Base-by-base conservation (phyloP, 2,329 filamentous ascomycete genomes). In the Cephalotrichum gorgonifer region DNA sequence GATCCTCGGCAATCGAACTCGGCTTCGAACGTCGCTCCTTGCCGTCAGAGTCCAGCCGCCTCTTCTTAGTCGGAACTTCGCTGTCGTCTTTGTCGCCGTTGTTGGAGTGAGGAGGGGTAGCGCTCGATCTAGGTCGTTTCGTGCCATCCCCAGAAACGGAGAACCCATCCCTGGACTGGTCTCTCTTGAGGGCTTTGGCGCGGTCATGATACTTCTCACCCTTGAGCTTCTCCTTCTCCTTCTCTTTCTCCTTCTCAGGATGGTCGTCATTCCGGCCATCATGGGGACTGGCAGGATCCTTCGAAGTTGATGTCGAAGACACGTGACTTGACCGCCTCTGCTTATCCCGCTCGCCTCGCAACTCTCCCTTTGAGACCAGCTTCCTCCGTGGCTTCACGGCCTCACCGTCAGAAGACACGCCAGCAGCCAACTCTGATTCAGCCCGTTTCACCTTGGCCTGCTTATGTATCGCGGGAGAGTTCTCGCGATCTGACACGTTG, bases 301-400 rank as follows among this genome's bases (percentile, higher is more conserved):
- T 75, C 25, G 73, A 53, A 3, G 70, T 70, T 4, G 78, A 79
- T 27, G 73, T 65, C 42, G 68, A 79, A 2, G 79, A 81, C 0
- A 67, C 72, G 64, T 81, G 65, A 58, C 78, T 82, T 42, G 74
- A 68, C 6, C 79, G 75, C 17, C 78, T 69, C 54, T 80, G 75
- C 59, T 75, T 76, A 48, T 79, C 74, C 17, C 75, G 69, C 57
- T 80, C 76, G 9, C 75, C 76, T 52, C 79, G 77, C 35, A 82
- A 62, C 50, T 83, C 80, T 47, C 74, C 75, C 31, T 80, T 80
- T 1, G 80, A 83, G 20, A 84, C 71, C 11, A 85, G 69, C 57
- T 83, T 85, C 35, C 78, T 70, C 23, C 80, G 67, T 2, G 79
- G 79, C 57, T 83, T 84, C 22, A 70, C 60, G 8, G 74, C 62